Evolutionary conservation across 2,329 filamentous ascomycete genomes (phyloP).

Genomic region (Fusarium sp.): DNA sequence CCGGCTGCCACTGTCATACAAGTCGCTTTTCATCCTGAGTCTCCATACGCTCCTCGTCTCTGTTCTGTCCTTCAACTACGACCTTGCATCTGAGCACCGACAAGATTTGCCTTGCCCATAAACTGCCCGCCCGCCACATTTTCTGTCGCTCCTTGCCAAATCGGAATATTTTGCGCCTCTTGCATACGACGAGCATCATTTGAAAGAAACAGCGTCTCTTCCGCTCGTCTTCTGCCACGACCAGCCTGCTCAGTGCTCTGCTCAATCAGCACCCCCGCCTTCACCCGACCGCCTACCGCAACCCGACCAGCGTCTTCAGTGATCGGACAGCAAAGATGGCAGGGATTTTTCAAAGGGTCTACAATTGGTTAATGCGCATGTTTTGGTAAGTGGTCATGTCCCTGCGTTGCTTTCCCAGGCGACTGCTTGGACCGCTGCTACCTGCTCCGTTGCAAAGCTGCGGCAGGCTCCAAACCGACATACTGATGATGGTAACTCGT

Average conservation of each 20-base stretch:
- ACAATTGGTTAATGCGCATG: slow-evolving; percentile 97
- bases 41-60: slow-evolving; percentile 35
- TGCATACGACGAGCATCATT: slow-evolving; percentile 13
- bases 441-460: slow-evolving; percentile 17
- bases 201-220: slow-evolving; percentile 18
- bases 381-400: slow-evolving; percentile 79
- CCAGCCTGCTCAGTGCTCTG: slow-evolving; percentile 22
- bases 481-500: slow-evolving; percentile 43
- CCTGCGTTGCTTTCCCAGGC: slow-evolving; percentile 16
- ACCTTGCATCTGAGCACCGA: slow-evolving; percentile 44
- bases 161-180: slow-evolving; percentile 31
- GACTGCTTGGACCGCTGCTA: slow-evolving; percentile 12
- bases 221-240: slow-evolving; percentile 21
- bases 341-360: slow-evolving; percentile 90
- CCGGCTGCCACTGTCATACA: slow-evolving; percentile 46
- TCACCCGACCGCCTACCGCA: slow-evolving; percentile 42
- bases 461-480: slow-evolving; percentile 35
- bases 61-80: slow-evolving; percentile 31
- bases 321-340: slow-evolving; percentile 70
- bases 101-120: slow-evolving; percentile 44
- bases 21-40: slow-evolving; percentile 44
- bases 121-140: slow-evolving; percentile 45
- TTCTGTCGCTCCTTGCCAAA: slow-evolving; percentile 34
- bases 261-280: slow-evolving; percentile 43
- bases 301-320: slow-evolving; percentile 38